Evolutionary conservation across 192 early-diverging fungal species (phyloP).

Genomic region (Backusella luteola): DNA sequence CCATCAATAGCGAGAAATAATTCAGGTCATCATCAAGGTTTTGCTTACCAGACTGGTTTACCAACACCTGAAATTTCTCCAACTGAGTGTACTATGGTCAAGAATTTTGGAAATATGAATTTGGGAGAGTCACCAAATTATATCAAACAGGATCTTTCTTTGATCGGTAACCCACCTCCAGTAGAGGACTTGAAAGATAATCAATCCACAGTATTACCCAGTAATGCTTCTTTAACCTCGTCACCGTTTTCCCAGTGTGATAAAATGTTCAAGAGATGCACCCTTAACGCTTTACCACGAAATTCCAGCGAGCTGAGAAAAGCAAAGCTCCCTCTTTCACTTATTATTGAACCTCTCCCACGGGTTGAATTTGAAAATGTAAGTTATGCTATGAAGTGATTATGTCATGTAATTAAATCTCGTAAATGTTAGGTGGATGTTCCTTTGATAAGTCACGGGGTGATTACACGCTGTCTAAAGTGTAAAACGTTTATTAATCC

Average conservation of each 20-base stretch:
- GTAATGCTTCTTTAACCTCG: constrained; percentile 25
- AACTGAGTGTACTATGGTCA: not conserved
- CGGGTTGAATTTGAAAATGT: constrained; percentile 68
- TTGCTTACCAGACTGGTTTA: not conserved
- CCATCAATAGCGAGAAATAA: not conserved
- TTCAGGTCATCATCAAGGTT: not conserved
- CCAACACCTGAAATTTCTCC: not conserved
- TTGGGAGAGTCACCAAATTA: not conserved
- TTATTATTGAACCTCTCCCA: constrained; percentile 72
- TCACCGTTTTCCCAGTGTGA: constrained; percentile 16
- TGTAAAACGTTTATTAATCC: constrained; percentile 97
- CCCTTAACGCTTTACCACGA: constrained; percentile 76
- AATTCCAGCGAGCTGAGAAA: constrained; percentile 67
- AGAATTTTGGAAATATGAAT: not conserved
- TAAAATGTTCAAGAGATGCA: constrained; percentile 51
- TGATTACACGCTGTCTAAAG: constrained; percentile 88
- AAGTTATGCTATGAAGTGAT: not conserved
- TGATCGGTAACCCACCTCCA: constrained; percentile 48
- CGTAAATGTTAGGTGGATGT: constrained; percentile 55
- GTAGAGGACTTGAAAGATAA: constrained; percentile 40
- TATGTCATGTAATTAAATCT: not conserved
- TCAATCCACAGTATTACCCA: constrained; percentile 39
- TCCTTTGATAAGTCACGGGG: constrained; percentile 78
- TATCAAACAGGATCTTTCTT: constrained; percentile 20
- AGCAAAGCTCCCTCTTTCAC: constrained; percentile 74